Base-by-base conservation (phyloP, 495 filamentous ascomycete species). In the Talaromyces borbonicus region DNA sequence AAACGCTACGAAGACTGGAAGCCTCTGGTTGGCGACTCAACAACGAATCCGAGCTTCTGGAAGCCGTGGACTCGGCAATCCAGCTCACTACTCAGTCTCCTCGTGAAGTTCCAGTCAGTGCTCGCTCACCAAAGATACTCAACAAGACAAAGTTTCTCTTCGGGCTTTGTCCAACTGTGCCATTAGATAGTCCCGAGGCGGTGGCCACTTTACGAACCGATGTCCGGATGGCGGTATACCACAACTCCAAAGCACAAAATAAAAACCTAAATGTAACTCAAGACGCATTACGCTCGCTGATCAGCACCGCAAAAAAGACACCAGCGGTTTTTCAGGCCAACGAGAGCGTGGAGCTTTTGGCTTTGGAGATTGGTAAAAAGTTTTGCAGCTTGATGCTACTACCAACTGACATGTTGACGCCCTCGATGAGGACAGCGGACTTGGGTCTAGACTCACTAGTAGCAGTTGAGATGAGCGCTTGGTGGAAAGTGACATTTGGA, bases 391-490 rank as follows among this genome's bases (percentile, higher is more conserved):
- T 72, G 26, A 46, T 68, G 46, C 46, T 71, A 25, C n/a, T n/a
- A n/a, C n/a, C n/a, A n/a, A n/a, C n/a, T n/a, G n/a, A n/a, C n/a
- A 53, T 54, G 31, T 25, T 48, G 31, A 27, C 55, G 0, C 47
- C 65, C n/a, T n/a, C n/a, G n/a, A n/a, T n/a, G n/a, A n/a, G n/a
- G n/a, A n/a, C n/a, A n/a, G 44, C 52, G 8, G 41, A 50, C 19
- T 15, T 63, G 8, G 67, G 67, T 1, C 23, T 69, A 2, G 67
- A 71, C 40, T 65, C 61, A 1, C 46, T 69, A 8, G 55, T 71
- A 3, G 52, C 54, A 3, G 57, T 71, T 16, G 66, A 69, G 47
- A 22, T 69, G 38, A 48, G 65, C 11, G 56, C 52, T 20, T 70
- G 66, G 66, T 63, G 3, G 8, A 25, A 15, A 19, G 5, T 14